Evolutionary conservation across 768 basidiomycete species (phyloP), one percentile per base, ranked within the genome.

Genomic region (Tremella mesenterica): DNA sequence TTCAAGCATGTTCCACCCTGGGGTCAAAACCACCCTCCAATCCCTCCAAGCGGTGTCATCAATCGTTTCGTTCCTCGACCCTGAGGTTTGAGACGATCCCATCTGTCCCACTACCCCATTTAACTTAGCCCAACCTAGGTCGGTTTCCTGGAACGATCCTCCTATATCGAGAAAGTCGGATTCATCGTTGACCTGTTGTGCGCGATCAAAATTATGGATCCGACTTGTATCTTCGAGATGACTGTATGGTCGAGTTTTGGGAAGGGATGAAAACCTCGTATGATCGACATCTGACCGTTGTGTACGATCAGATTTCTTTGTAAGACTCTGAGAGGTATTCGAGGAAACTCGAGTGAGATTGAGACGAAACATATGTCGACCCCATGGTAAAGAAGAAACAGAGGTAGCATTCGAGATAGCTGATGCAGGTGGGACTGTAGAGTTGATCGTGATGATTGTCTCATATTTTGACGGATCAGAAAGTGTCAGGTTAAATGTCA

Each of bases 1-100:
- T 29, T 67, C 65, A 7, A 69, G 36, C 67, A 69, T 69, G 48
- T 69, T 69, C 67, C 67, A 69, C 13, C 61, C 67, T 7, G 61
- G 59, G 30, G 53, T 63, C 10, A 65, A 33, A 10, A 49, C 18
- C 7, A 69, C 56, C 30, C 49, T 36, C 45, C 56, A 43, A 25
- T 57, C 53, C 28, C 64, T 48, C 67, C 67, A 69, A 16, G 59
- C 64, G 12, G 67, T 50, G 57, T 69, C 67, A 50, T 69, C 67
- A 20, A 69, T 57, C 16, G 63, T 61, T 16, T 34, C 39, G 43
- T 61, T 63, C 18, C 33, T 57, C 9, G 57, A 55, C 4, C 48
- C 12, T 3, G 48, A 50, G 7, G 50, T 54, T 7, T 36, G 25
- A 21, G 61, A 29, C 21, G 31, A 28, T 1, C 61, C 63, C 7